Percentiles rank a stretch among this genome's conserved stretches.
Conservation (phyloP, 2,329 filamentous ascomycete species). For the Waltergamsia citrina region DNA sequence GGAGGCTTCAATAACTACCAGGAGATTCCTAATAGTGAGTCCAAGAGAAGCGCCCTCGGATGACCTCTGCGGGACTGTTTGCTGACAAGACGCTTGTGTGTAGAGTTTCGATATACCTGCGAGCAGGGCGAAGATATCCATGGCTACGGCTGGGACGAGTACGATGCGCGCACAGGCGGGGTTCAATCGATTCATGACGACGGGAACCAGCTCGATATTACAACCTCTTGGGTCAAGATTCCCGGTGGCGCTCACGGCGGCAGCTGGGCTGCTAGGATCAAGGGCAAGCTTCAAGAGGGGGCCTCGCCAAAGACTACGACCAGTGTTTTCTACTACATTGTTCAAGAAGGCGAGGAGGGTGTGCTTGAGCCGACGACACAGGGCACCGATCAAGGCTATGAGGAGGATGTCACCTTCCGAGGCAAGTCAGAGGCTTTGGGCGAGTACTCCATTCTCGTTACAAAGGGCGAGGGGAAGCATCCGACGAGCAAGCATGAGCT, state of each 20-base stretch:
- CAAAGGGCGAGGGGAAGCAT: slow-evolving; percentile 56
- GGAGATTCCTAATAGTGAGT: slow-evolving; percentile 65
- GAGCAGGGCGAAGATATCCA: slow-evolving; percentile 91
- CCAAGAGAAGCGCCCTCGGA: background rate
- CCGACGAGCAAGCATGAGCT: slow-evolving; percentile 52
- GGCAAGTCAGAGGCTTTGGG: slow-evolving; percentile 67
- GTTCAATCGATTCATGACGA: slow-evolving; percentile 86
- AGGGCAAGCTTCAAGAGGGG: slow-evolving; percentile 66
- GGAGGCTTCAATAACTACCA: slow-evolving; percentile 71
- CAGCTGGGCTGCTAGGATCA: slow-evolving; percentile 85
- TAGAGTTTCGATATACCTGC: slow-evolving; percentile 87
- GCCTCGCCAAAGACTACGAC: slow-evolving; percentile 60
- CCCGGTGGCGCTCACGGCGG: slow-evolving; percentile 79
- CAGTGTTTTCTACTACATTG: slow-evolving; percentile 72
- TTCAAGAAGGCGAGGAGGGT: slow-evolving; percentile 63
- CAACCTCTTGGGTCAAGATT: slow-evolving; percentile 88
- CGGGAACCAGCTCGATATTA: slow-evolving; percentile 80
- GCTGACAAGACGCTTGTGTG: slow-evolving; percentile 4
- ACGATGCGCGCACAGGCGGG: slow-evolving; percentile 80
- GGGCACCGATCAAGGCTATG: slow-evolving; percentile 34
- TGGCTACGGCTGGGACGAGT: slow-evolving; percentile 97
- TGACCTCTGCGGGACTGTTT: background rate
- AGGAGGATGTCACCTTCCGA: slow-evolving; percentile 55
- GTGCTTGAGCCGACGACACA: slow-evolving; percentile 46
- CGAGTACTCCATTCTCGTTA: slow-evolving; percentile 70